A percentile compares a stretch with the other conserved stretches of the same genome.
These are phyloP conservation scores for Phytophthora cryptogea DNA, from an alignment of 352 stramenopile species.

Conservation along the genomic window DNA sequence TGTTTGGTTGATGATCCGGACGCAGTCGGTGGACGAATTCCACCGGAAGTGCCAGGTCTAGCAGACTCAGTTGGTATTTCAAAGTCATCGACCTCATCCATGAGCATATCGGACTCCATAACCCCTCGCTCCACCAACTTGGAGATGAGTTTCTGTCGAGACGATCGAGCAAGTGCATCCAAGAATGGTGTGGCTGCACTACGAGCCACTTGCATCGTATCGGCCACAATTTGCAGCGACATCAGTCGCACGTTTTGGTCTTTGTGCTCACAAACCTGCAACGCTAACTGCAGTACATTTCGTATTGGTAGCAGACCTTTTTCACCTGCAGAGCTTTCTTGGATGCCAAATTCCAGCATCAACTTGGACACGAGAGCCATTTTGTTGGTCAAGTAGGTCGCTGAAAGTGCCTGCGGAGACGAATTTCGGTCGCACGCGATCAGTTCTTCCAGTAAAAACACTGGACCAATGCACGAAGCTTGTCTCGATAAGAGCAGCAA, in stretches of 20 bases:
- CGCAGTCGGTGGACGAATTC: constrained; percentile 64
- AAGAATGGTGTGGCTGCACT: constrained; percentile 71
- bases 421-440: constrained; percentile 69
- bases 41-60: constrained; percentile 59
- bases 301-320: constrained; percentile 53
- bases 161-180: constrained; percentile 61
- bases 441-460: constrained; percentile 81
- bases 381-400: constrained; percentile 74
- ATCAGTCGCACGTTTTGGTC: constrained; percentile 70
- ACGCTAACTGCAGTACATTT: constrained; percentile 65
- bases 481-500: constrained; percentile 74
- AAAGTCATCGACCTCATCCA: constrained; percentile 88
- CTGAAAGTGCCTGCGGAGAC: constrained; percentile 52
- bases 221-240: constrained; percentile 68
- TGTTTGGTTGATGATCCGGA: constrained; percentile 54
- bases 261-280: constrained; percentile 77
- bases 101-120: constrained; percentile 75
- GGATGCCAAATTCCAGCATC: constrained; percentile 75
- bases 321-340: constrained; percentile 49
- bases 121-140: constrained; percentile 79
- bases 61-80: constrained; percentile 43
- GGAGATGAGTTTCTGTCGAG: constrained; percentile 80
- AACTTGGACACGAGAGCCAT: constrained; percentile 74
- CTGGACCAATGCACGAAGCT: constrained; percentile 52
- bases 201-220: constrained; percentile 65